A percentile compares a stretch with the other conserved stretches of the same genome.
These are phyloP conservation scores for Boletus eberwhitei DNA, from an alignment of 768 basidiomycete genomes.

Conservation along the genomic window DNA sequence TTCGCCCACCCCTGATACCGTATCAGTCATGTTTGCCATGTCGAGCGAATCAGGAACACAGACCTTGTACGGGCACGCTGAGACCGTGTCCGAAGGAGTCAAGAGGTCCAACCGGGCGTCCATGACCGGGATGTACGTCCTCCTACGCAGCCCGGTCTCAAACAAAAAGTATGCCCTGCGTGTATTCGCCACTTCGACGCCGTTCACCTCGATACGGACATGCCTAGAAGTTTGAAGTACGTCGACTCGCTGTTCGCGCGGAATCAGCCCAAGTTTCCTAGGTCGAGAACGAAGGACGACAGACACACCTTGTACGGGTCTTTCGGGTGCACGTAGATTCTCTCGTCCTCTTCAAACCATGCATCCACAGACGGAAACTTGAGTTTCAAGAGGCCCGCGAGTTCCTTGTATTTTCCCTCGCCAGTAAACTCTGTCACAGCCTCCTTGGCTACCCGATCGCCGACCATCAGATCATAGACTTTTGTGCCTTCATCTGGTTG, in stretches of 20 bases:
- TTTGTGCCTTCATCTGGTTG: conserved; percentile 31
- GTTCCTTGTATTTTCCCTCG: conserved; percentile 31
- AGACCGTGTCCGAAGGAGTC: conserved; percentile 42
- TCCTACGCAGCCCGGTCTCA: conserved; percentile 54
- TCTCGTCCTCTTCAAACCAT: conserved; percentile 71
- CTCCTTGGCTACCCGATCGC: conserved; percentile 34
- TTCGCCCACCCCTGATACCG: conserved; percentile 51
- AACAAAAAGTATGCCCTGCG: conserved; percentile 50
- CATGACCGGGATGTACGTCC: conserved; percentile 60
- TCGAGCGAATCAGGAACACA: neutral
- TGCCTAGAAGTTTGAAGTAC: conserved; percentile 58
- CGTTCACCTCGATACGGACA: conserved; percentile 56
- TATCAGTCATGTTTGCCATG: neutral
- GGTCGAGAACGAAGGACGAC: neutral
- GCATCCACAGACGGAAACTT: conserved; percentile 49
- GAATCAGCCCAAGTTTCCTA: neutral
- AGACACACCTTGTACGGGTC: conserved; percentile 64
- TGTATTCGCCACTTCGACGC: conserved; percentile 62
- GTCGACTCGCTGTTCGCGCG: conserved; percentile 49
- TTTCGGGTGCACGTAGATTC: conserved; percentile 57
- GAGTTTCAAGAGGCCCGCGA: conserved; percentile 49
- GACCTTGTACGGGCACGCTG: conserved; percentile 66
- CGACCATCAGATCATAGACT: conserved; percentile 47
- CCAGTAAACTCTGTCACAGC: conserved; percentile 37
- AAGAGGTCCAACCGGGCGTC: conserved; percentile 53